phyloP scores from a whole-genome alignment of 768 basidiomycete species.

The Serendipita sp. region DNA sequence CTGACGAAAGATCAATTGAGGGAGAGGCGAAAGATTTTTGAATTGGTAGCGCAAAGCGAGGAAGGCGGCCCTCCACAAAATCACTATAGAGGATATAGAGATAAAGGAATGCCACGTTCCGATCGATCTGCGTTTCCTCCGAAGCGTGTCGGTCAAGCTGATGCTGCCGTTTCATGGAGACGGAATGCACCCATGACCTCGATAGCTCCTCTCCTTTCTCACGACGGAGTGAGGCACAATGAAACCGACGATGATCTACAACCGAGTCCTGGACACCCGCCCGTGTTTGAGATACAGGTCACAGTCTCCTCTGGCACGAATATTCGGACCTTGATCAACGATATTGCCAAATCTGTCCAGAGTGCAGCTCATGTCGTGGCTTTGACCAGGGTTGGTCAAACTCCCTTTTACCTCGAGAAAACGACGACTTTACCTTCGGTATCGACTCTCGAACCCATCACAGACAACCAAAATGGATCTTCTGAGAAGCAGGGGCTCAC shows the following conservation, averaged over 20 bases:
- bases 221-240: conserved; percentile 7
- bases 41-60: conserved; percentile 16
- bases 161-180: not conserved
- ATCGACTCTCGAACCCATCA: too few species aligned
- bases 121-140: conserved; percentile 1
- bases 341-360: conserved; percentile 67
- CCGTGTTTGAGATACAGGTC: conserved; percentile 79
- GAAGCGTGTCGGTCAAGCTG: too few species aligned
- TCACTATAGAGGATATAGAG: too few species aligned
- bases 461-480: too few species aligned
- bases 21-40: conserved; percentile 50
- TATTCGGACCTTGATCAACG: conserved; percentile 89
- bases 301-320: conserved; percentile 93
- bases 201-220: conserved; percentile 12
- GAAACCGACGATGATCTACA: not conserved
- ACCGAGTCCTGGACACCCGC: conserved; percentile 27
- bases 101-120: too few species aligned
- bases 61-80: not conserved
- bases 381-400: conserved; percentile 74
- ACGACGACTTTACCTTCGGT: not conserved
- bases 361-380: conserved; percentile 90
- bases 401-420: conserved; percentile 44
- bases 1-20: conserved; percentile 53
- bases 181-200: conserved; percentile 12
- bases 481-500: too few species aligned